Conservation (phyloP, 129 eudicot species). For the Flaveria robusta region DNA sequence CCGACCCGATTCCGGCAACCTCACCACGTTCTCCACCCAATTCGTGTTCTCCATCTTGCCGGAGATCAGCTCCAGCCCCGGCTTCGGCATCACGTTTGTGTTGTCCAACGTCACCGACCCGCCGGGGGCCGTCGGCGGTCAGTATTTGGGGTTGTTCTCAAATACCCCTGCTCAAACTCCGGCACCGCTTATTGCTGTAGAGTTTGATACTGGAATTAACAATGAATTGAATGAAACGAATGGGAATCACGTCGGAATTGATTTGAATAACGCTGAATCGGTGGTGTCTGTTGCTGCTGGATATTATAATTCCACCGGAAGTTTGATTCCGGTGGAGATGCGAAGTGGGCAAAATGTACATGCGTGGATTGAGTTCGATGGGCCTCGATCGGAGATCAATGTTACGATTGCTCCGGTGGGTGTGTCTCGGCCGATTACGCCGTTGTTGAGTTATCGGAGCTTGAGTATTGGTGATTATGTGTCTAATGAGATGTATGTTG, state of each 20-base stretch:
- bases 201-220: conserved; percentile 66
- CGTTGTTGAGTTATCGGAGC: conserved; percentile 41
- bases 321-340: conserved; percentile 49
- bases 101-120: conserved; percentile 51
- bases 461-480: conserved; percentile 38
- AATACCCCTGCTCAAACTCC: conserved; percentile 14
- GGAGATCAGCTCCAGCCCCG: conserved; percentile 54
- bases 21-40: conserved; percentile 59
- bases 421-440: conserved; percentile 41
- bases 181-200: conserved; percentile 61
- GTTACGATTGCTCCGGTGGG: conserved; percentile 74
- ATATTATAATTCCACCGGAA: conserved; percentile 37
- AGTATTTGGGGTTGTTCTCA: conserved; percentile 63
- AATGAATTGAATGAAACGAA: conserved; percentile 56
- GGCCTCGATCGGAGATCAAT: conserved; percentile 48
- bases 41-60: conserved; percentile 68
- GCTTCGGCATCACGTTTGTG: conserved; percentile 66
- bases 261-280: conserved; percentile 54
- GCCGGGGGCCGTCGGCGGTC: conserved; percentile 49
- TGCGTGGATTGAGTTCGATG: conserved; percentile 75
- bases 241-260: conserved; percentile 65
- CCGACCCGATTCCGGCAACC: conserved; percentile 28
- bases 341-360: conserved; percentile 66
- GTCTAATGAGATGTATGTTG: conserved; percentile 60
- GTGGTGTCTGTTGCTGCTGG: conserved; percentile 41